A percentile compares a stretch with the other conserved stretches of the same genome.
Conservation (phyloP, 2,329 filamentous ascomycete genomes). For the Tolypocladium paradoxum region DNA sequence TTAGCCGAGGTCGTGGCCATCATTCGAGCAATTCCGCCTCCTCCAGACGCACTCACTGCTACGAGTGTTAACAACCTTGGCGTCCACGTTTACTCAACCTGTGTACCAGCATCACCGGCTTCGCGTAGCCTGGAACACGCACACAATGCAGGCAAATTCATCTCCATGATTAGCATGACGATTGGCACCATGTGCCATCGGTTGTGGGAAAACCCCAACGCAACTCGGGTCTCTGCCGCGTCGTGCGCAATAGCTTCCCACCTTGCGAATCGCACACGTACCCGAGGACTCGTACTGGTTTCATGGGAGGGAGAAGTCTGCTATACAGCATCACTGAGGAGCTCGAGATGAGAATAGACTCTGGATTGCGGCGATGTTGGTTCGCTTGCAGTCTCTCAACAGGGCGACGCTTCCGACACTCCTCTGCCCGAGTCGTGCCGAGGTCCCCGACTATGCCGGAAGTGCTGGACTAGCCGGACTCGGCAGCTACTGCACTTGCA, state of each 20-base stretch:
- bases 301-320: too few species aligned
- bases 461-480: not conserved
- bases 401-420: too few species aligned
- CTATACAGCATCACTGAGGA: too few species aligned
- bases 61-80: too few species aligned
- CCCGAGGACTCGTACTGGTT: too few species aligned
- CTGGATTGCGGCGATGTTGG: too few species aligned
- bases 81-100: not conserved
- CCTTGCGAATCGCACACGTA: not conserved
- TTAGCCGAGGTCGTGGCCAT: not conserved
- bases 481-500: not conserved
- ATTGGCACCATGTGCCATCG: not conserved
- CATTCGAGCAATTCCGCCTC: not conserved
- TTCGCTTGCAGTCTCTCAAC: too few species aligned
- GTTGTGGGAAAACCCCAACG: not conserved
- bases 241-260: not conserved
- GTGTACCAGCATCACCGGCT: not conserved
- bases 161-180: not conserved
- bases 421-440: not conserved
- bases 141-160: too few species aligned
- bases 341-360: too few species aligned
- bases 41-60: not conserved
- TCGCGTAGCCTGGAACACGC: too few species aligned
- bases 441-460: not conserved
- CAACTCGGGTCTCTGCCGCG: not conserved